Base-by-base conservation (phyloP, 2,329 filamentous ascomycete species). In the Aspergillus flavus region DNA sequence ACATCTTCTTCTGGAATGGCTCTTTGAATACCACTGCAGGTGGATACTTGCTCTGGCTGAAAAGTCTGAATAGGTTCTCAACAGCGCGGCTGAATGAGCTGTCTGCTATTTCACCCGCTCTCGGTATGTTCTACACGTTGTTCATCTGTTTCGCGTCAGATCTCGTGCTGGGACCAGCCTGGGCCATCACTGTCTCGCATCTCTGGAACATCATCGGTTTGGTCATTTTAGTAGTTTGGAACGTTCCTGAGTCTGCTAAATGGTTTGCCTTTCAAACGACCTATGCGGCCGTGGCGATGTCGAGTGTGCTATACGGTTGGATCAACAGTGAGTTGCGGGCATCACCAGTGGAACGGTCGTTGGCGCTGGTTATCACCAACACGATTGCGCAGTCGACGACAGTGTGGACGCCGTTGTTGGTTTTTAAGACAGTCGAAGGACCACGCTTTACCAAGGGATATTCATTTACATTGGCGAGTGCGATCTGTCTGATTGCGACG, bases 31-130 rank as follows among this genome's bases (percentile, higher is more conserved):
- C 80, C 1, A 36, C 5, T 16, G 78, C 80, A 1, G 85, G 84
- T 2, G 82, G 80, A 0, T 88, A 84, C 62, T 71, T 87, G 3
- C 77, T 89, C 0, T 88, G 86, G 86, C 75, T 88, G 54, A 87
- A 87, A 73, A 85, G 82, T 61, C 64, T 87, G 16, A 72, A 80
- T 1, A 77, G 83, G 2, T 87, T 81, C 69, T 77, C 79, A 36
- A 36, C 34, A 0, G 74, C 81, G 1, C 76, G 76, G 14, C 71
- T 87, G 56, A 87, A 86, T 68, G 78, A 85, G 57, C 74, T 87
- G 0, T 83, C 83, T 1, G 79, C 84, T 2, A 83, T 84, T 9
- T 79, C 84, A 0, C 85, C 85, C 0, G 85, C 79, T 0, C 68
- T 88, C 0, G 86, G 85, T 0, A 87, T 87, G 2, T 36, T 36